These are phyloP conservation scores for Penicillium brevicompactum DNA, from an alignment of 2,329 filamentous ascomycete genomes.

Conservation along the genomic window DNA sequence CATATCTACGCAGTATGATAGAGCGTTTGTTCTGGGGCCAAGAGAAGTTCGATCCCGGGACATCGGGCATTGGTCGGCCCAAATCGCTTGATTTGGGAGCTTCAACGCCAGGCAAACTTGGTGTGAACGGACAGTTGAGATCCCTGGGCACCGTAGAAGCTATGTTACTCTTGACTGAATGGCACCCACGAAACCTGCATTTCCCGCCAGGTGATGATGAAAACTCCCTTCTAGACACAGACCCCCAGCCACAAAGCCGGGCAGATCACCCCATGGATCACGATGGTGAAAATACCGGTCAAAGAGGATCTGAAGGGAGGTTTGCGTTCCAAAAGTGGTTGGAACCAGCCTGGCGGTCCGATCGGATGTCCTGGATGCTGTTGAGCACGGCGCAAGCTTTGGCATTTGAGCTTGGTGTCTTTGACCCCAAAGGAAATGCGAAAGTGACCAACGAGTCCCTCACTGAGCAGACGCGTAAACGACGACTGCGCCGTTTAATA, in stretches of 20 bases:
- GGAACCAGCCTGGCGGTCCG: slow-evolving; percentile 90
- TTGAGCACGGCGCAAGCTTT: slow-evolving; percentile 87
- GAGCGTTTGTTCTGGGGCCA: slow-evolving; percentile 94
- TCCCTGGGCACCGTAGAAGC: slow-evolving; percentile 94
- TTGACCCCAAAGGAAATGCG: slow-evolving; percentile 81
- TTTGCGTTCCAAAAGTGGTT: slow-evolving; percentile 89
- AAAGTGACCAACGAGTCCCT: slow-evolving; percentile 55
- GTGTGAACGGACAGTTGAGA: slow-evolving; percentile 73
- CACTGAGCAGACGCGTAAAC: slow-evolving; percentile 71
- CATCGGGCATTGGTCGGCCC: slow-evolving; percentile 61
- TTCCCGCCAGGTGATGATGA: slow-evolving; percentile 77
- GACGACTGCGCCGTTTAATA: slow-evolving; percentile 82
- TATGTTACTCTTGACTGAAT: slow-evolving; percentile 90
- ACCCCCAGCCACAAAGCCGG: slow-evolving; percentile 65
- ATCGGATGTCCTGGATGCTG: slow-evolving; percentile 98
- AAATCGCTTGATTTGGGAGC: slow-evolving; percentile 66
- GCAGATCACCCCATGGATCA: slow-evolving; percentile 49
- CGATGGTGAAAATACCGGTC: slow-evolving; percentile 43
- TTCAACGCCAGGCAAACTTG: slow-evolving; percentile 53
- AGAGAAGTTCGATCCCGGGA: slow-evolving; percentile 86
- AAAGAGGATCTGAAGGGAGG: slow-evolving; percentile 68
- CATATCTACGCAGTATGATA: slow-evolving; percentile 91
- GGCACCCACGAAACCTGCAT: slow-evolving; percentile 92
- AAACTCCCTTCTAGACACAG: slow-evolving; percentile 65
- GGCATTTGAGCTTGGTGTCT: slow-evolving; percentile 92